Evolutionary conservation across 306 rosid genomes (phyloP), one percentile per base, ranked within the genome.

Genomic region (Malus sylvestris): DNA sequence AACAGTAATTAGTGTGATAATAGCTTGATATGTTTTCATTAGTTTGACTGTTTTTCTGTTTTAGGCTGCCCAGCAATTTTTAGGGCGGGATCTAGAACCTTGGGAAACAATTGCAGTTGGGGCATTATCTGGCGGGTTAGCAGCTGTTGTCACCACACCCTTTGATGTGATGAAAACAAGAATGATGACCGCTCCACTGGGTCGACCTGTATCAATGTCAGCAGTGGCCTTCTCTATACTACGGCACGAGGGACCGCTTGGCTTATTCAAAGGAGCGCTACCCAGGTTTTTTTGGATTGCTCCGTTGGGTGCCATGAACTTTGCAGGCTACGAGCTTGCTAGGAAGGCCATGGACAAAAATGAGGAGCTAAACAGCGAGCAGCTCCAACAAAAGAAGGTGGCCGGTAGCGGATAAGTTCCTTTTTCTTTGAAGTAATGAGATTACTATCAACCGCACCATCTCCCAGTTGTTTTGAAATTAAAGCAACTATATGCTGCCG

Each of bases 281-380:
- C 99, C 98, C 9, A 91, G 99, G 81, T 96, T 96, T 85, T 96
- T 96, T 76, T 96, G 99, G 99, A 92, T 96, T 73, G 99, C 99
- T 59, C 98, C 99, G 27, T 72, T 96, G 25, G 99, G 99, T 25
- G 99, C 99, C 83, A 92, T 96, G 98, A 96, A 96, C 85, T 96
- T 96, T 81, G 99, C 99, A 35, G 99, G 99, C 40, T 92, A 92
- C 68, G 99, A 96, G 81, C 92, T 96, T 53, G 93, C 96, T 51
- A 91, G 87, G 86, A 92, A 96, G 89, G 97, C 98, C 77, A 96
- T 96, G 98, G 91, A 88, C 79, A 88, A 89, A 83, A 89, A 76
- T 59, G 89, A 90, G 23, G 96, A 90, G 66, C 72, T 80, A 30
- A 77, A 83, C 15, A 42, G 70, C 10, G 86, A 86, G n/a, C 84